Base-by-base conservation (phyloP, 495 filamentous ascomycete genomes). In the Tuber microsphaerosporum region DNA sequence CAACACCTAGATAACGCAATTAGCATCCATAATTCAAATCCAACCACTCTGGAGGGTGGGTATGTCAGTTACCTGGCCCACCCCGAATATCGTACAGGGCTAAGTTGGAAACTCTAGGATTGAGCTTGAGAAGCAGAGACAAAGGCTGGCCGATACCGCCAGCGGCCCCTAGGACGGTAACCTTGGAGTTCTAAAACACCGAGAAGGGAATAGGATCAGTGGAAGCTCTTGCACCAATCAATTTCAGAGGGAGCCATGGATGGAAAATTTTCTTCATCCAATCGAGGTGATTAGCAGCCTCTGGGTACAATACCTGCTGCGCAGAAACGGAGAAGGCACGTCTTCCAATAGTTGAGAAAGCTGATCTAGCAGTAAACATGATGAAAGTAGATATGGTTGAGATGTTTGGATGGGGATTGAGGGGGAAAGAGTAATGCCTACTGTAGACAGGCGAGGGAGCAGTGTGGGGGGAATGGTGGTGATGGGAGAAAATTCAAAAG, bases 141-240 rank as follows among this genome's bases (percentile, higher is more conserved):
- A 99, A 86, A 82, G 95, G 95, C 88, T 99, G 95, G 84, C 95
- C 95, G 86, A 99, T 99, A 84, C 95, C 95, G 86, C 95, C 95
- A 84, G 91, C 91, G 79, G 94, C 95, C 87, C 95, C 95, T 82
- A 98, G 91, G 74, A 99, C 94, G 82, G 93, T 90, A 80, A 99
- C 95, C 89, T 97, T 97, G 84, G 94, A 94, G 84, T 93, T 89
- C 95, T 99, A 85, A 70, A 79, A 31, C 48, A 17, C 37, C 39
- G 70, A 16, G 69, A 71, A 77, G 69, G 73, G 56, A 17, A 34
- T 17, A 46, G 75, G 74, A 71, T 81, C 86, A 80, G 89, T 41
- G 75, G 43, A 41, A 26, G 26, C 56, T 68, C 41, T 56, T 69
- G 45, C 69, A 70, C 26, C 44, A 2, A 71, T 37, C 51, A 76